Conservation (phyloP, 331 rosid genomes). For the Quercus phellos region DNA sequence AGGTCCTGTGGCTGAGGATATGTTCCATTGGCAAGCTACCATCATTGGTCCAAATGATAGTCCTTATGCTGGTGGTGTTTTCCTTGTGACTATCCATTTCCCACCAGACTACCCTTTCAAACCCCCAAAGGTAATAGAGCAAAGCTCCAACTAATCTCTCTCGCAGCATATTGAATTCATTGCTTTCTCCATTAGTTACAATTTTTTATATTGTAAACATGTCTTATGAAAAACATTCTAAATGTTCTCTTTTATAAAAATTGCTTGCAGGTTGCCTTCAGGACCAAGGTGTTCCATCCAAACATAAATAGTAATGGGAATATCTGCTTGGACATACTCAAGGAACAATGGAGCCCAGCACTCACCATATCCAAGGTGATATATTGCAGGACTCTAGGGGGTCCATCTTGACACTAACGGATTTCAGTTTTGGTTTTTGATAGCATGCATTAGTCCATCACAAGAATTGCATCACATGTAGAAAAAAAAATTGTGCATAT, state of each 20-base stretch:
- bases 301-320: constrained; percentile 81
- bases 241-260: not conserved
- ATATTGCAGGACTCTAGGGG: not conserved
- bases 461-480: too few species aligned
- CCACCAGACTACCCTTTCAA: constrained; percentile 95
- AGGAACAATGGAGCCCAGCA: constrained; percentile 98
- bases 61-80: constrained; percentile 90
- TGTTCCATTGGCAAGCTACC: constrained; percentile 97
- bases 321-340: constrained; percentile 85
- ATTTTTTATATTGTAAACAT: not conserved
- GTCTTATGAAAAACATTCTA: not conserved
- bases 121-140: constrained; percentile 75
- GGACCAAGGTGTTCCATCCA: constrained; percentile 89
- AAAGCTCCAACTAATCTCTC: constrained; percentile 1
- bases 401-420: not conserved
- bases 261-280: constrained; percentile 70
- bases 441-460: not conserved
- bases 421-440: not conserved
- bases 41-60: constrained; percentile 89
- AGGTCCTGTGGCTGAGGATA: constrained; percentile 86
- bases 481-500: too few species aligned
- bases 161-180: not conserved
- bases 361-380: constrained; percentile 89
- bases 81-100: constrained; percentile 79
- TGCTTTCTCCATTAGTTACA: not conserved